Conservation (phyloP, 2,329 filamentous ascomycete species). For the Talaromyces sp. region DNA sequence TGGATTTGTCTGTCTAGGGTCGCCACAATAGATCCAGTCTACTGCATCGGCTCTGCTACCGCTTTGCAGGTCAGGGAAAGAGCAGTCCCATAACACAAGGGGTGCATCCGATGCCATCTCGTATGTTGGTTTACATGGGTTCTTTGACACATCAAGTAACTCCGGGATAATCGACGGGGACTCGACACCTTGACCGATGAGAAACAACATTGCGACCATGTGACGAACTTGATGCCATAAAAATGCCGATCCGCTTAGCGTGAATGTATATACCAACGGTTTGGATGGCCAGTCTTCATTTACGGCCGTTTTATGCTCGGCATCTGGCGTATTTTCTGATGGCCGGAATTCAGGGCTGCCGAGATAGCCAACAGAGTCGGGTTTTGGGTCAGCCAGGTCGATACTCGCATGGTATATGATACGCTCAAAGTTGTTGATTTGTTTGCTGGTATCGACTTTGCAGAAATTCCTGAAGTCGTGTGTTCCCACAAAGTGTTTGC, state of each 20-base stretch:
- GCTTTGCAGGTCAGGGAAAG: constrained; percentile 62
- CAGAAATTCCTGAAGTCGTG: constrained; percentile 98
- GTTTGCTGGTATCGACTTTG: constrained; percentile 85
- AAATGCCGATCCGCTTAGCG: constrained; percentile 85
- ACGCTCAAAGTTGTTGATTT: constrained; percentile 76
- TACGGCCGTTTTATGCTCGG: constrained; percentile 24
- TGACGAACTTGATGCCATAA: constrained; percentile 97
- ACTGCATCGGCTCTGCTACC: constrained; percentile 55
- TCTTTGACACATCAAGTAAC: constrained; percentile 66
- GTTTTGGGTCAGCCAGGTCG: constrained; percentile 56
- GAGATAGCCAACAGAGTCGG: constrained; percentile 55
- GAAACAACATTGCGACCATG: constrained; percentile 88
- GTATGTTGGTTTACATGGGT: constrained; percentile 76
- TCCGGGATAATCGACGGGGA: constrained; percentile 64
- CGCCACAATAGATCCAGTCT: constrained; percentile 74
- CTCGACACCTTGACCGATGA: constrained; percentile 85
- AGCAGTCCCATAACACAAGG: constrained; percentile 91
- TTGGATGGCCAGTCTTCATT: constrained; percentile 27
- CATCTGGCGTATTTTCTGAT: constrained; percentile 30
- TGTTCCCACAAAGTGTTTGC: constrained; percentile 70
- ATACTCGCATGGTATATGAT: constrained; percentile 77
- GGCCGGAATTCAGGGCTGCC: constrained; percentile 22
- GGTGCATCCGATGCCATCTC: constrained; percentile 86
- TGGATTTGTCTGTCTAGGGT: constrained; percentile 44
- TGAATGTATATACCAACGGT: constrained; percentile 77